A percentile compares a stretch with the other conserved stretches of the same genome.
Conservation (phyloP, 2,329 filamentous ascomycete species). For the Colletotrichum orbiculare region DNA sequence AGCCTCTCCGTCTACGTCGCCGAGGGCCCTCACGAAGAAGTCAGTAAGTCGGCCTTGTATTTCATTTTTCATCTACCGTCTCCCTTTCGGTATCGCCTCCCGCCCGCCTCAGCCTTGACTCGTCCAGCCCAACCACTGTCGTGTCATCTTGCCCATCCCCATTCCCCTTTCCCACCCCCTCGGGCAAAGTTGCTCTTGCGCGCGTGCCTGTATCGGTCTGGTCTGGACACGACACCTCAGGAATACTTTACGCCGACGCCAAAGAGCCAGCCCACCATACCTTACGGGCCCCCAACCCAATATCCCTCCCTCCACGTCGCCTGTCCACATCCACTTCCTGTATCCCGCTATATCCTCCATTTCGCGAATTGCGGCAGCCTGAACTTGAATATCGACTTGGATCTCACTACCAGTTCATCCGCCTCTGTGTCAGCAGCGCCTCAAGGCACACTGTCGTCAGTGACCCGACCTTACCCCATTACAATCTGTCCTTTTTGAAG, state of each 20-base stretch:
- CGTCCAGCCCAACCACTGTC: constrained; percentile 9
- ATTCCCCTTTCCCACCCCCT: constrained; percentile 28
- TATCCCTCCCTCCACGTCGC: constrained; percentile 37
- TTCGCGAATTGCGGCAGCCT: constrained; percentile 37
- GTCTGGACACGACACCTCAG: constrained; percentile 37
- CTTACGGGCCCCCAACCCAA: constrained; percentile 34
- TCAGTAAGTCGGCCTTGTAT: constrained; percentile 13
- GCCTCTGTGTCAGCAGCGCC: constrained; percentile 27
- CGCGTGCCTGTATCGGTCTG: constrained; percentile 35
- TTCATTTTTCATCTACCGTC: no score
- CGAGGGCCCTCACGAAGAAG: constrained; percentile 35
- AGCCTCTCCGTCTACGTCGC: constrained; percentile 25
- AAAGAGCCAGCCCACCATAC: constrained; percentile 35
- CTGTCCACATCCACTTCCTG: constrained; percentile 37
- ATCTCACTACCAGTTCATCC: constrained; percentile 20
- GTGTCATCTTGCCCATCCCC: constrained; percentile 24
- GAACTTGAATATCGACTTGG: constrained; percentile 26
- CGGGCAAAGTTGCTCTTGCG: constrained; percentile 35
- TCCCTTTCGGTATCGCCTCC: neutral
- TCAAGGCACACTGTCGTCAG: constrained; percentile 32
- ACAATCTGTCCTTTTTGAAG: constrained; percentile 34
- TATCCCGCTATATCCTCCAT: constrained; percentile 35
- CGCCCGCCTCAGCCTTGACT: neutral
- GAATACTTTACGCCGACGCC: constrained; percentile 23
- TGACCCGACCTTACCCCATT: constrained; percentile 18